These are phyloP conservation scores for Geosmithia morbida DNA, from an alignment of 2,329 filamentous ascomycete species.

Conservation along the genomic window DNA sequence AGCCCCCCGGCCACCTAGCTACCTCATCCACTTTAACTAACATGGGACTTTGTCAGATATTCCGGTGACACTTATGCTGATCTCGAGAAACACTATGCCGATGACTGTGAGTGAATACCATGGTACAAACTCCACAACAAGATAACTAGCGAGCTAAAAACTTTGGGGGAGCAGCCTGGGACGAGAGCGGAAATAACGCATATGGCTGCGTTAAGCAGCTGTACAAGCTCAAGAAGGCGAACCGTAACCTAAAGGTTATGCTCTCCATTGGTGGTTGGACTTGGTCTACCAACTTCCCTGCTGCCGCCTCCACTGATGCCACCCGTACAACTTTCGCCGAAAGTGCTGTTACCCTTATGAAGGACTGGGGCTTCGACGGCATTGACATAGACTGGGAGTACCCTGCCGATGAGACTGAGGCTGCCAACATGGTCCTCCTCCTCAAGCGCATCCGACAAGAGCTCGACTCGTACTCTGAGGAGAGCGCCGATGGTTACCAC, in stretches of 20 bases:
- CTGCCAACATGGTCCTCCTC: constrained; percentile 27
- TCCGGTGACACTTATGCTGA: constrained; percentile 39
- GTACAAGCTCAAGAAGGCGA: constrained; percentile 59
- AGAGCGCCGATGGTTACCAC: constrained; percentile 29
- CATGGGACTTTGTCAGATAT: constrained; percentile 27
- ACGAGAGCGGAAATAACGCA: constrained; percentile 52
- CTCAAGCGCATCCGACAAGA: constrained; percentile 27
- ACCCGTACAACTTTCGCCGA: constrained; percentile 54
- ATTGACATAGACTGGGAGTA: constrained; percentile 28
- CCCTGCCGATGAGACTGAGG: constrained; percentile 20
- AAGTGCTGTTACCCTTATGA: constrained; percentile 52
- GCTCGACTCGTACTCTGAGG: constrained; percentile 31
- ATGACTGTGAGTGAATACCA: constrained; percentile 30
- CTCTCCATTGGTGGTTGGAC: constrained; percentile 80
- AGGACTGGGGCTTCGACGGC: constrained; percentile 53
- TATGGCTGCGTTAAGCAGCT: constrained; percentile 76
- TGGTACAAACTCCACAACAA: not conserved
- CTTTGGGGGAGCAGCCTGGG: constrained; percentile 28
- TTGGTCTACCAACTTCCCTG: constrained; percentile 62
- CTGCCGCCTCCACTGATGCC: constrained; percentile 45
- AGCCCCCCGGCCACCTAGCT: not conserved
- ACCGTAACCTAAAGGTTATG: constrained; percentile 65
- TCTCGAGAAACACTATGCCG: constrained; percentile 50
- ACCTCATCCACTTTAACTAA: not conserved
- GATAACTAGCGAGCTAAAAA: not conserved